These are phyloP conservation scores for Monilinia fructicola DNA, from an alignment of 2,329 filamentous ascomycete species.

Conservation along the genomic window DNA sequence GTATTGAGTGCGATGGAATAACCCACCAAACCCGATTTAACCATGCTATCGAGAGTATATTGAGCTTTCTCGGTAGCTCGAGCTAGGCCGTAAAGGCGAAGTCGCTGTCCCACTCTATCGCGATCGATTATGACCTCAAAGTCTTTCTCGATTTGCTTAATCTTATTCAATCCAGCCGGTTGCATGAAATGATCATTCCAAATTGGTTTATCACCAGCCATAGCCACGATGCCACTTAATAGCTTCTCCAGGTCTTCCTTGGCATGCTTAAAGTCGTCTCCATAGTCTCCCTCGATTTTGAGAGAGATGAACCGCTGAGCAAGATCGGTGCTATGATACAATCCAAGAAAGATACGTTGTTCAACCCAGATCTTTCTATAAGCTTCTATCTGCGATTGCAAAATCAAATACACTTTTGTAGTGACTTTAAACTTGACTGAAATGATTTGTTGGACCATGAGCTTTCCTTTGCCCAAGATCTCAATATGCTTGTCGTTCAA, in stretches of 20 bases:
- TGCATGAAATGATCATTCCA: conserved; percentile 37
- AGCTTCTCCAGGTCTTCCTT: conserved; percentile 41
- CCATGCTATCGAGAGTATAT: conserved; percentile 40
- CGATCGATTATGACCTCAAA: conserved; percentile 4
- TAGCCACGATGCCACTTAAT: conserved; percentile 40
- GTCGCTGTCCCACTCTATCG: not conserved
- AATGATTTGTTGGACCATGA: conserved; percentile 44
- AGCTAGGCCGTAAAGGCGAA: not conserved
- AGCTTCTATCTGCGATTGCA: conserved; percentile 38
- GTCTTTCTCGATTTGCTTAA: conserved; percentile 2
- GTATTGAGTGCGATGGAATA: conserved; percentile 39
- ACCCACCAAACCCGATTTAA: conserved; percentile 5
- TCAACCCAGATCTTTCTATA: conserved; percentile 38
- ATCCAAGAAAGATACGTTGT: conserved; percentile 37
- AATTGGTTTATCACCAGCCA: conserved; percentile 31
- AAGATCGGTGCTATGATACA: conserved; percentile 33
- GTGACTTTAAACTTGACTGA: conserved; percentile 45
- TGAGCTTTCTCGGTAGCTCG: not conserved
- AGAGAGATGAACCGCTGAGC: conserved; percentile 40
- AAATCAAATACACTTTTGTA: conserved; percentile 40
- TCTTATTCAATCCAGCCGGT: conserved; percentile 31
- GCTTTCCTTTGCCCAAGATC: conserved; percentile 39
- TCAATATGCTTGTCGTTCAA: conserved; percentile 41
- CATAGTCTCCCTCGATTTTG: conserved; percentile 43
- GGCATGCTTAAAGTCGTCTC: conserved; percentile 39